A percentile compares a stretch with the other conserved stretches of the same genome.
These are phyloP conservation scores for Pseudocercospora crystallina DNA, from an alignment of 2,329 filamentous ascomycete species.

Conservation along the genomic window DNA sequence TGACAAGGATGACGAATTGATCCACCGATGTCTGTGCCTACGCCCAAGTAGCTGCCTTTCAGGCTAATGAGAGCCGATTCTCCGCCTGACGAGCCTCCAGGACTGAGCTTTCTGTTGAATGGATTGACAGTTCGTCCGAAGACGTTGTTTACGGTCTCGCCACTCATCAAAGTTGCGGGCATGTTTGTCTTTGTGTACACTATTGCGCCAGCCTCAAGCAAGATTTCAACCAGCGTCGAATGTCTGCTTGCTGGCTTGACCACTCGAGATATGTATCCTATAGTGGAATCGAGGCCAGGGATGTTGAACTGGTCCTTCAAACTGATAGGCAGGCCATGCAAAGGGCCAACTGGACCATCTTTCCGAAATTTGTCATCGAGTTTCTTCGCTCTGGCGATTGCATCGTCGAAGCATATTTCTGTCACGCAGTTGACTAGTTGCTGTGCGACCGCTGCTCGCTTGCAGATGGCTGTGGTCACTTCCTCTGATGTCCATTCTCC, in stretches of 20 bases:
- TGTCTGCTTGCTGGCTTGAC: slow-evolving; percentile 36
- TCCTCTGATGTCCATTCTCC: slow-evolving; percentile 13
- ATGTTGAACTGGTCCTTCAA: slow-evolving; percentile 48
- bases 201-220: slow-evolving; percentile 50
- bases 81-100: slow-evolving; percentile 66
- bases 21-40: slow-evolving; percentile 63
- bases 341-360: slow-evolving; percentile 38
- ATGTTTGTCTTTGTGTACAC: slow-evolving; percentile 57
- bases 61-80: slow-evolving; percentile 62
- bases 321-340: slow-evolving; percentile 56
- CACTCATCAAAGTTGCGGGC: slow-evolving; percentile 53
- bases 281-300: slow-evolving; percentile 16
- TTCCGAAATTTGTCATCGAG: slow-evolving; percentile 28
- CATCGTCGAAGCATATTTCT: slow-evolving; percentile 46
- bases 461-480: slow-evolving; percentile 41
- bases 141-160: slow-evolving; percentile 35
- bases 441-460: slow-evolving; percentile 37
- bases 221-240: slow-evolving; percentile 43
- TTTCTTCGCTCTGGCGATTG: slow-evolving; percentile 23
- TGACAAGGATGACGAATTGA: slow-evolving; percentile 81
- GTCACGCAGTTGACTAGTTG: slow-evolving; percentile 33
- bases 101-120: slow-evolving; percentile 58
- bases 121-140: slow-evolving; percentile 59
- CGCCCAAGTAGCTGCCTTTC: slow-evolving; percentile 58
- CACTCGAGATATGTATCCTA: slow-evolving; percentile 13